Base-by-base conservation (phyloP, 2,329 filamentous ascomycete genomes). In the Colletotrichum orchidophilum region DNA sequence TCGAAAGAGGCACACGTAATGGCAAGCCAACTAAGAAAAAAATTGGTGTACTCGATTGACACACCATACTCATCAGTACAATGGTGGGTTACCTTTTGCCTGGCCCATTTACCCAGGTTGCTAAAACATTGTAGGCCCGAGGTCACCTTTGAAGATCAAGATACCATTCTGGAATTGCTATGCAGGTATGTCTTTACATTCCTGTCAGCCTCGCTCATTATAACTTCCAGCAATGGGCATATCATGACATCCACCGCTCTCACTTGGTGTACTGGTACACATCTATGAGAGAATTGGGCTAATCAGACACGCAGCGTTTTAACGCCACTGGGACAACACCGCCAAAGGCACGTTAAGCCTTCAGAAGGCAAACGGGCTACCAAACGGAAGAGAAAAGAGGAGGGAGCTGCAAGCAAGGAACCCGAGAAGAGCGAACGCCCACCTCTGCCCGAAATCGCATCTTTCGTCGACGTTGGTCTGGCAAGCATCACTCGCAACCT, bases 111-210 rank as follows among this genome's bases (percentile, higher is more conserved):
- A 8, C 39, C 42, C 31, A 1, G 5, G 54, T 33, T 61, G 35
- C 58, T 72, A 21, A 73, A 9, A 27, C 27, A 21, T n/a, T 5
- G 6, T 59, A 94, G 92, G 91, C 92, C 92, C 8, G 79, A 85
- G 52, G 85, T 93, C 53, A 83, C 84, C 2, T 77, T 81, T 21
- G 82, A 88, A 59, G 85, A 93, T 63, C 90, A 93, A 78, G 87
- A 91, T 62, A 84, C 86, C 4, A 91, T 93, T 46, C 77, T 93
- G 11, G 90, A 93, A 73, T 83, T 94, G 59, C 83, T 93, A 5
- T 92, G 88, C 87, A 87, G 84, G 92, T 93, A 85, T 75, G 18
- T 54, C 18, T 42, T 42, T 29, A 12, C 13, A 2, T 50, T 21
- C 7, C n/a, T n/a, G n/a, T n/a, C n/a, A n/a, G n/a, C n/a, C n/a